Percentiles rank a stretch among this genome's conserved stretches.
Evolutionary conservation across 192 early-diverging fungal species (phyloP).

Genomic region (Gorgonomyces haynaldii): DNA sequence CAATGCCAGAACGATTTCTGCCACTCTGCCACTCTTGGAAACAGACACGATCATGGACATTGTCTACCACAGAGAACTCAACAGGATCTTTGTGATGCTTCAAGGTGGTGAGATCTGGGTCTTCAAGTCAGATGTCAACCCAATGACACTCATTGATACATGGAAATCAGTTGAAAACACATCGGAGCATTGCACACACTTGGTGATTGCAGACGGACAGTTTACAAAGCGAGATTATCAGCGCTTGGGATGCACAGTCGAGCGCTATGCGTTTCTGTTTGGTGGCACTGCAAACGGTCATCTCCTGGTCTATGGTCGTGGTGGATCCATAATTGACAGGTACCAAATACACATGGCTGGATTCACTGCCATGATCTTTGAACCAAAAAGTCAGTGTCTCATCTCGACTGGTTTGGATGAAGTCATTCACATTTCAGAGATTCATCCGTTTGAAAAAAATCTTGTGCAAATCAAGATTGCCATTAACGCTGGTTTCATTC

Average conservation of each 20-base stretch:
- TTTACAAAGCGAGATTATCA: slow-evolving; percentile 5
- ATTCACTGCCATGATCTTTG: slow-evolving; percentile 25
- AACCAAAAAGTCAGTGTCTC: slow-evolving; percentile 1
- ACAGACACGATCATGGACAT: slow-evolving; percentile 26
- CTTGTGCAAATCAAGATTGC: slow-evolving; percentile 21
- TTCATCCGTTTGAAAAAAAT: slow-evolving; percentile 14
- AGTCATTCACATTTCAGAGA: slow-evolving; percentile 16
- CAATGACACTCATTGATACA: slow-evolving; percentile 36
- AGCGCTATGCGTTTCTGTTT: slow-evolving; percentile 28
- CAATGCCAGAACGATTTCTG: slow-evolving; percentile 31
- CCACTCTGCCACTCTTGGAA: slow-evolving; percentile 38
- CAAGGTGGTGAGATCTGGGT: slow-evolving; percentile 39
- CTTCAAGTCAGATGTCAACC: slow-evolving; percentile 27
- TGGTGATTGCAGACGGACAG: slow-evolving; percentile 24
- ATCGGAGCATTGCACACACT: slow-evolving; percentile 23
- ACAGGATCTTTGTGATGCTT: slow-evolving; percentile 36
- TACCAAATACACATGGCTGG: slow-evolving; percentile 29
- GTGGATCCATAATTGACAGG: slow-evolving; percentile 29
- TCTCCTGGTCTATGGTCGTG: slow-evolving; percentile 28
- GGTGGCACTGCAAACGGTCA: slow-evolving; percentile 41
- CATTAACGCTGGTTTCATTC: slow-evolving; percentile 25
- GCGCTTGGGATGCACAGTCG: not conserved
- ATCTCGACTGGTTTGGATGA: slow-evolving; percentile 14
- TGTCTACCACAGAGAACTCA: slow-evolving; percentile 13
- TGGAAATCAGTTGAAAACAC: slow-evolving; percentile 14